Evolutionary conservation across 805 yeast species (phyloP).

Genomic region (Wickerhamomyces hampshirensis): DNA sequence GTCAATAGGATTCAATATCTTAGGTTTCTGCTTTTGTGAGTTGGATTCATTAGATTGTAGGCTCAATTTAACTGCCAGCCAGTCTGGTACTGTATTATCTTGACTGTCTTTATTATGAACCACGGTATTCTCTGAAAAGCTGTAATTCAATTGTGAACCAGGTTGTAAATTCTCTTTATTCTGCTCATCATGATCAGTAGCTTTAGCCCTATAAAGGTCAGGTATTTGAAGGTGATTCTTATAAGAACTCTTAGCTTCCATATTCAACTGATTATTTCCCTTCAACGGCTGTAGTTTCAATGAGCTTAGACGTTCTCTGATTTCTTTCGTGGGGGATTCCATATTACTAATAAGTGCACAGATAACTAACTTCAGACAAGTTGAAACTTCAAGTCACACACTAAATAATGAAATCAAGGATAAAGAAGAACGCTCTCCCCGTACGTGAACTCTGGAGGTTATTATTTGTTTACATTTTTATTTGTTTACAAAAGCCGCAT

Average conservation of each 20-base stretch:
- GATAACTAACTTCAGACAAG: not conserved
- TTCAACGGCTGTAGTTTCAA: constrained; percentile 4
- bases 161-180: constrained; percentile 16
- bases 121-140: constrained; percentile 14
- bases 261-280: not conserved
- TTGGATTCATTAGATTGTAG: not conserved
- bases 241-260: not conserved
- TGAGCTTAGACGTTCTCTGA: constrained; percentile 10
- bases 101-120: constrained; percentile 12
- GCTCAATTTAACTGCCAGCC: constrained; percentile 17
- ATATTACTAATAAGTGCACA: not conserved
- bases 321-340: constrained; percentile 17
- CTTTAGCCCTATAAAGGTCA: constrained; percentile 3
- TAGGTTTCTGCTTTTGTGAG: not conserved
- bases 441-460: too few species aligned
- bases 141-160: too few species aligned
- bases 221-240: constrained; percentile 11
- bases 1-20: not conserved
- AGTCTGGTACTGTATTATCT: constrained; percentile 17
- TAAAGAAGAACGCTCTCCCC: too few species aligned
- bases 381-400: too few species aligned
- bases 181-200: constrained; percentile 3
- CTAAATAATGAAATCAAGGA: too few species aligned
- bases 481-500: not conserved
- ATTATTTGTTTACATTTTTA: not conserved